Conservation (phyloP, 2,329 filamentous ascomycete species). For the Cadophora luteo-olivacea region DNA sequence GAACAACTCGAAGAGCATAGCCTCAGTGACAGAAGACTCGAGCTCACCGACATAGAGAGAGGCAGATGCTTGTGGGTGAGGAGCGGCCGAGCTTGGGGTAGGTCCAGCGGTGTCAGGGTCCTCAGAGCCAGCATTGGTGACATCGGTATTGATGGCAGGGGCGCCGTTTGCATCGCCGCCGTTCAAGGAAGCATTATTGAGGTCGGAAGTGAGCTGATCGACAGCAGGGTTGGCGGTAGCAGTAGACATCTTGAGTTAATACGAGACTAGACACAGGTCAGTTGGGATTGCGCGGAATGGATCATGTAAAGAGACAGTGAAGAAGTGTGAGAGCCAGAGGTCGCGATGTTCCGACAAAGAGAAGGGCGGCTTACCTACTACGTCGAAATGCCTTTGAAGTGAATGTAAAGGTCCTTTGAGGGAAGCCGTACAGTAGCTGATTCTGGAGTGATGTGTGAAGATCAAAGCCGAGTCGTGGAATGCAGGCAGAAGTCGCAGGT, state of each 20-base stretch:
- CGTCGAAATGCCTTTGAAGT: conserved; percentile 35
- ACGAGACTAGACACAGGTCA: conserved; percentile 33
- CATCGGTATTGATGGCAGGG: conserved; percentile 77
- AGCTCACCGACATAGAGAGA: conserved; percentile 99
- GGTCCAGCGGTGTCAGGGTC: conserved; percentile 69
- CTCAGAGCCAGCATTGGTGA: conserved; percentile 60
- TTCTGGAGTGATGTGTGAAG: conserved; percentile 34
- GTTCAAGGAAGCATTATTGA: conserved; percentile 74
- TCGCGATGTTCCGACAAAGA: conserved; percentile 25
- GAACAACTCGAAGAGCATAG: conserved; percentile 99
- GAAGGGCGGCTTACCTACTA: conserved; percentile 35
- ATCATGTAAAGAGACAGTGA: background rate
- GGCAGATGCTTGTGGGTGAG: conserved; percentile 90
- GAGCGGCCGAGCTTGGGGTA: conserved; percentile 73
- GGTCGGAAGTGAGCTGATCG: conserved; percentile 83
- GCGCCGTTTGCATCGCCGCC: conserved; percentile 70
- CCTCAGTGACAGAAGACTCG: conserved; percentile 96
- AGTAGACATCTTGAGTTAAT: conserved; percentile 62
- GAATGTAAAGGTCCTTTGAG: conserved; percentile 30
- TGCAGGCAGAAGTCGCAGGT: conserved; percentile 28
- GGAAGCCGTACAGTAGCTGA: conserved; percentile 36
- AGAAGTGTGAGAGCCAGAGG: conserved; percentile 1
- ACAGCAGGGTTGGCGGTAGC: conserved; percentile 65
- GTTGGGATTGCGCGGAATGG: conserved; percentile 17
- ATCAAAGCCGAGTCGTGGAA: conserved; percentile 32